Percentiles rank a stretch among this genome's conserved stretches.
Evolutionary conservation across 768 basidiomycete species (phyloP).

Genomic region (Calocybe cyanea): DNA sequence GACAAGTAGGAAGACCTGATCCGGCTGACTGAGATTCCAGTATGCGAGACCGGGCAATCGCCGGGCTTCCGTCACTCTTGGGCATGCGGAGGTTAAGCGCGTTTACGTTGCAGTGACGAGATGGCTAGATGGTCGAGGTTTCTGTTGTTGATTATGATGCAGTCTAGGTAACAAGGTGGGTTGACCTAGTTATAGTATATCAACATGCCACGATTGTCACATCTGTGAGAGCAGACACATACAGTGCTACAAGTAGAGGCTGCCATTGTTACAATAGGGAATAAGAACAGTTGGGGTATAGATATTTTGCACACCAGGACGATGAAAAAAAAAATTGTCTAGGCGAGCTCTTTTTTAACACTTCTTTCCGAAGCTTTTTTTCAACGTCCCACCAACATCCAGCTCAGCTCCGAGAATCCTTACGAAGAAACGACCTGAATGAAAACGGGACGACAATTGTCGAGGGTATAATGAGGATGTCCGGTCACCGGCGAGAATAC

Average conservation of each 20-base stretch:
- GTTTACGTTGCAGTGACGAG: background rate
- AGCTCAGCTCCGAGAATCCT: background rate
- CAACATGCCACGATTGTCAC: background rate
- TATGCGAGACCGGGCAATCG: background rate
- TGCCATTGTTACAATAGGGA: too few species aligned
- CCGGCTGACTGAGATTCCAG: background rate
- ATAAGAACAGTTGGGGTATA: background rate
- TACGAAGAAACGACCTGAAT: slow-evolving; percentile 28
- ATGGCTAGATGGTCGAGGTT: too few species aligned
- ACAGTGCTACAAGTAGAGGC: background rate
- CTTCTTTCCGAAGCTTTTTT: too few species aligned
- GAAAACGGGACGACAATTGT: slow-evolving; percentile 33
- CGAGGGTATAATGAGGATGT: slow-evolving; percentile 36
- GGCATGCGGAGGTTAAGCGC: slow-evolving; percentile 3
- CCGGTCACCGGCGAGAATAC: slow-evolving; percentile 40
- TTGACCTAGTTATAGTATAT: background rate
- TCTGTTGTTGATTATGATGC: too few species aligned
- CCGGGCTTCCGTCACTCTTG: background rate
- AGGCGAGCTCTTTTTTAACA: background rate
- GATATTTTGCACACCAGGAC: background rate
- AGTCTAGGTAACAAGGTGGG: background rate
- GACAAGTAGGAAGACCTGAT: background rate
- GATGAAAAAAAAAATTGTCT: too few species aligned
- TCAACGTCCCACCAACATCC: too few species aligned
- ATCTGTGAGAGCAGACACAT: background rate